Base-by-base conservation (phyloP, 129 eudicot genomes). In the Oenanthe sinensis region DNA sequence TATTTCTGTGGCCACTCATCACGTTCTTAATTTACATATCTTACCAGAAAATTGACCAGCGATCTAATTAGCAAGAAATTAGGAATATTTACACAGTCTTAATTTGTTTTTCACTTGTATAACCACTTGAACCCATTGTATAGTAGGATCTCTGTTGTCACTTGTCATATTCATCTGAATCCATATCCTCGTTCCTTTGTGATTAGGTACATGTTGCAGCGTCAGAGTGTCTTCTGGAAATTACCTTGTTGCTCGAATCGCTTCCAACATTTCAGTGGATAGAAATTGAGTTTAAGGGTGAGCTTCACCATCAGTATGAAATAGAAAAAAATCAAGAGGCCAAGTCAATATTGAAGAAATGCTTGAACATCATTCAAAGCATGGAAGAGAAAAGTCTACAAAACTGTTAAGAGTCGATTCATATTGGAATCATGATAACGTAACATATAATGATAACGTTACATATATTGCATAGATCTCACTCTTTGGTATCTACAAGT, bases 181-280 rank as follows among this genome's bases (percentile, higher is more conserved):
- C 22, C 17, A 10, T 39, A 52, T 72, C 40, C 19, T 74, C 14
- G 4, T 15, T 6, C 68, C 24, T 0, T 22, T 15, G 74, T 24
- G 17, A 49, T 84, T 89, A 95, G 97, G 97, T 95, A 78, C 98
- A 95, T 76, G 43, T 95, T 39, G 92, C 96, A 67, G 97, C 93
- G 54, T 81, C 94, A 20, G 97, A 95, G 85, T 95, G 98, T 81
- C 92, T 95, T 72, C 82, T 88, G 78, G 92, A 90, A 83, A 60
- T 95, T 70, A 77, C 85, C 6, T 89, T 84, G 76, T 58, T 85
- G 71, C 85, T 79, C 75, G 79, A 24, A 42, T 83, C 75, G 62
- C 69, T 79, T 82, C 85, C 85, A 20, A 81, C 84, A 73, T 77
- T n/a, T 12, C 77, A 82, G 22, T 47, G 36, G 42, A 48, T 70